These are phyloP conservation scores for Clavispora asparagi DNA, from an alignment of 805 yeast species.

Conservation along the genomic window DNA sequence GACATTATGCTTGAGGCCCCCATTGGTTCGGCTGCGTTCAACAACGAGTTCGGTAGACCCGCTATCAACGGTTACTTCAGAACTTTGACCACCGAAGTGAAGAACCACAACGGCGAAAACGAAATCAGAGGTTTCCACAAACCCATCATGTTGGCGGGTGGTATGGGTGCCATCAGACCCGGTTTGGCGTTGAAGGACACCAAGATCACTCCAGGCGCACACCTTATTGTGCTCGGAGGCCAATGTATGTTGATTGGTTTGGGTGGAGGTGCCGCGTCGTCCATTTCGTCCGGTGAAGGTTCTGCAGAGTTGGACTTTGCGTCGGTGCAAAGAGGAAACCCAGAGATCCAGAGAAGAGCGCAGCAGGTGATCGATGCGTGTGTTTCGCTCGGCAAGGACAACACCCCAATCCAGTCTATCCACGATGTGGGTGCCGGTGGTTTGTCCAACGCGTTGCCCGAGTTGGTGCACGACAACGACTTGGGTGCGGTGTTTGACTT, in stretches of 20 bases:
- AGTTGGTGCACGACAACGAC: conserved; percentile 93
- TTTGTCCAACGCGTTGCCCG: conserved; percentile 93
- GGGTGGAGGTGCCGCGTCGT: conserved; percentile 99
- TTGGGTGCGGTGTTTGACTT: conserved; percentile 92
- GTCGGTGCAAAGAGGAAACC: conserved; percentile 98
- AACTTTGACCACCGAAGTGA: conserved; percentile 80
- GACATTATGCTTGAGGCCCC: conserved; percentile 98
- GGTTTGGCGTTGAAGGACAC: conserved; percentile 83
- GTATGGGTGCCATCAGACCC: conserved; percentile 95
- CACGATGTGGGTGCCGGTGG: conserved; percentile 99
- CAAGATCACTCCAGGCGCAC: conserved; percentile 86
- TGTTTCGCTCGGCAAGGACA: conserved; percentile 64
- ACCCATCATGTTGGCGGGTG: conserved; percentile 99
- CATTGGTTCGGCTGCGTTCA: conserved; percentile 95
- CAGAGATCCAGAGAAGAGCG: conserved; percentile 98
- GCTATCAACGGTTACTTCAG: conserved; percentile 95
- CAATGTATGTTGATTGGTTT: conserved; percentile 96
- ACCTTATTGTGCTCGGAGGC: conserved; percentile 92
- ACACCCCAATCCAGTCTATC: conserved; percentile 81
- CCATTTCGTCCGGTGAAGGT: conserved; percentile 93
- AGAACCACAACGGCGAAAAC: conserved; percentile 51
- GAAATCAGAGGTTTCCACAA: conserved; percentile 96
- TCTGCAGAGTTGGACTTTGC: conserved; percentile 97
- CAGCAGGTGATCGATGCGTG: conserved; percentile 97
- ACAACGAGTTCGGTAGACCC: conserved; percentile 98